A percentile compares a stretch with the other conserved stretches of the same genome.
Conservation (phyloP, 2,329 filamentous ascomycete genomes). For the Endoconidiophora polonica region DNA sequence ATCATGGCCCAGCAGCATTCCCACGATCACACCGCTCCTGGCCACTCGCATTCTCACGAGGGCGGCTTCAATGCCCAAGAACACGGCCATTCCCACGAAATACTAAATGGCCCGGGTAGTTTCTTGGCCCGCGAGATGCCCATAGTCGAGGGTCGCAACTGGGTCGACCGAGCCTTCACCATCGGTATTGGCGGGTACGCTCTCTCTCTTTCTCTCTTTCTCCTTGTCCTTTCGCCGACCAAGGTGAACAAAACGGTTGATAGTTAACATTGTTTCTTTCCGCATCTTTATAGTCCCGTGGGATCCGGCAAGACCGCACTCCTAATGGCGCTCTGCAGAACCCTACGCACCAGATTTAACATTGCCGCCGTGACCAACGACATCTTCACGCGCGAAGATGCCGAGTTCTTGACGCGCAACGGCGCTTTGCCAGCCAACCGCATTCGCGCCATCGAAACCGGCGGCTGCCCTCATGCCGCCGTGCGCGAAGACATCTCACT, state of each 20-base stretch:
- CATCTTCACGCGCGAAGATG: slow-evolving; percentile 96
- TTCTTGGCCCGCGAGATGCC: slow-evolving; percentile 86
- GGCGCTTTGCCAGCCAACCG: slow-evolving; percentile 64
- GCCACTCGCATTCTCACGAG: slow-evolving; percentile 35
- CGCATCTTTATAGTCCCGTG: slow-evolving; percentile 48
- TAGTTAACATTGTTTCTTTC: slow-evolving; percentile 12
- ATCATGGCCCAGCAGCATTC: slow-evolving; percentile 7
- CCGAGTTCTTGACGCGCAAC: slow-evolving; percentile 86
- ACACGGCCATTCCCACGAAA: slow-evolving; percentile 91
- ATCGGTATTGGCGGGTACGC: slow-evolving; percentile 92
- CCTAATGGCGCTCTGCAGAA: slow-evolving; percentile 83
- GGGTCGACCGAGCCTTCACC: slow-evolving; percentile 80
- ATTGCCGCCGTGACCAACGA: slow-evolving; percentile 96
- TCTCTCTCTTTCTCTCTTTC: neutral
- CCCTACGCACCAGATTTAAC: slow-evolving; percentile 63
- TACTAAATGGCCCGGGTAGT: slow-evolving; percentile 83
- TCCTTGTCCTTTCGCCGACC: neutral
- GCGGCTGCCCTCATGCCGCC: slow-evolving; percentile 90
- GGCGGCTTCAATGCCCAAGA: slow-evolving; percentile 37
- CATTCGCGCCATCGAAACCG: slow-evolving; percentile 93
- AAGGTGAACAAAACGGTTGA: neutral
- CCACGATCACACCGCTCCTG: slow-evolving; percentile 8
- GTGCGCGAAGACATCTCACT: slow-evolving; percentile 92
- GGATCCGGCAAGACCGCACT: slow-evolving; percentile 94
- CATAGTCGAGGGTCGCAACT: slow-evolving; percentile 73